Evolutionary conservation across 2,329 filamentous ascomycete genomes (phyloP).

Genomic region (Triangularia setosa): DNA sequence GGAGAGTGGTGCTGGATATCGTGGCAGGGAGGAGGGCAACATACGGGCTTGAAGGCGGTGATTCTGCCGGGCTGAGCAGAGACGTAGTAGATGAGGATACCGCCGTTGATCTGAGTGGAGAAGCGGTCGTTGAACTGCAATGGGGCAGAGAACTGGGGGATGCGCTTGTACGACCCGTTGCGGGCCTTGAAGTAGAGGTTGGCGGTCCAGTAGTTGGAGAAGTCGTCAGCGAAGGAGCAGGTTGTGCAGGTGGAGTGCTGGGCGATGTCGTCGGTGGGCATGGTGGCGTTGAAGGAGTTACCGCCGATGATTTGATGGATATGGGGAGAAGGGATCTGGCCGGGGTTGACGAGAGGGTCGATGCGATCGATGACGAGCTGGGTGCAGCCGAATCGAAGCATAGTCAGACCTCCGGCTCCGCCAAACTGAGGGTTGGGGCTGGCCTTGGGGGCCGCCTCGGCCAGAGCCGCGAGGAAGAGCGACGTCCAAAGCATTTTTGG

Average conservation of each 20-base stretch:
- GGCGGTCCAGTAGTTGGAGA: constrained; percentile 36
- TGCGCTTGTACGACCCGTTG: constrained; percentile 35
- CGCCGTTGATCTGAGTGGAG: constrained; percentile 39
- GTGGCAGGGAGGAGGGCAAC: too few species aligned
- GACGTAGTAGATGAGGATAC: constrained; percentile 46
- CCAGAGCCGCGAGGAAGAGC: constrained; percentile 30
- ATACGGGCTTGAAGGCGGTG: constrained; percentile 45
- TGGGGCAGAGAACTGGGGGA: constrained; percentile 49
- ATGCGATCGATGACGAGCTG: constrained; percentile 46
- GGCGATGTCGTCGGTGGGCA: constrained; percentile 35
- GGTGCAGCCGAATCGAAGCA: constrained; percentile 36
- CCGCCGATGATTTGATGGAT: constrained; percentile 55
- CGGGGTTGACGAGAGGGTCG: constrained; percentile 38
- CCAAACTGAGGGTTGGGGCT: constrained; percentile 28
- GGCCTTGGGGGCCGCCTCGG: constrained; percentile 23
- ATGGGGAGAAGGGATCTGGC: constrained; percentile 47
- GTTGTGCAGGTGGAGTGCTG: constrained; percentile 39
- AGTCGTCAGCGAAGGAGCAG: constrained; percentile 36
- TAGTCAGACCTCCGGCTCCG: constrained; percentile 24
- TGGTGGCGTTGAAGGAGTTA: constrained; percentile 42
- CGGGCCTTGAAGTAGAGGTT: constrained; percentile 35
- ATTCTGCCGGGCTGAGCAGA: constrained; percentile 39
- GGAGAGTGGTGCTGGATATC: too few species aligned
- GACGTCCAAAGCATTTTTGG: constrained; percentile 31
- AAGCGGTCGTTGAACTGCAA: constrained; percentile 40